A percentile compares a stretch with the other conserved stretches of the same genome.
Conservation (phyloP, 1,139 yeast species). For the Schwanniomyces etchellsii region DNA sequence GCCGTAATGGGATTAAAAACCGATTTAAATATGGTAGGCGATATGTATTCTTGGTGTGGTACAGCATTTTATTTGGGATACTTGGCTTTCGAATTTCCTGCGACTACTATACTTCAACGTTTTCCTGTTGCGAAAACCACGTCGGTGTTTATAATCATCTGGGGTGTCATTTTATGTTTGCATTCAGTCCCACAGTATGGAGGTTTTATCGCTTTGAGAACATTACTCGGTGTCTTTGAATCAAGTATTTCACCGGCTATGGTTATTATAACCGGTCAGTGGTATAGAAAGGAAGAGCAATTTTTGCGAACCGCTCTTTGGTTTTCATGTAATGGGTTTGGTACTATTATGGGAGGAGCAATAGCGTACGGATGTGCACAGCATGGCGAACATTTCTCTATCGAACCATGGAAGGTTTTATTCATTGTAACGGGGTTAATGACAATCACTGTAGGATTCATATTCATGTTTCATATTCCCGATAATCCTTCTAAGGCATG, state of each 20-base stretch:
- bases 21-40: slow-evolving; percentile 40
- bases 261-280: slow-evolving; percentile 48
- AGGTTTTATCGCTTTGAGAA: slow-evolving; percentile 37
- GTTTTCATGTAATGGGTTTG: slow-evolving; percentile 46
- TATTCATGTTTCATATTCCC: slow-evolving; percentile 42
- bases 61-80: slow-evolving; percentile 47
- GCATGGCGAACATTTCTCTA: slow-evolving; percentile 22
- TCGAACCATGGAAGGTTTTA: slow-evolving; percentile 42
- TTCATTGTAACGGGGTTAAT: slow-evolving; percentile 44
- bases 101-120: slow-evolving; percentile 29
- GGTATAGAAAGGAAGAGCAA: slow-evolving; percentile 44
- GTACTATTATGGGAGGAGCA: slow-evolving; percentile 48
- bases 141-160: slow-evolving; percentile 30
- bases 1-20: slow-evolving; percentile 48
- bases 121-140: slow-evolving; percentile 38
- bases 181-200: slow-evolving; percentile 37
- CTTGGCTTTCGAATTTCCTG: slow-evolving; percentile 37
- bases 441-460: slow-evolving; percentile 39
- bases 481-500: slow-evolving; percentile 50
- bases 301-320: slow-evolving; percentile 20
- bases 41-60: slow-evolving; percentile 47
- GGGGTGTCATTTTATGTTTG: slow-evolving; percentile 41
- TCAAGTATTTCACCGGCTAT: slow-evolving; percentile 47
- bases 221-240: slow-evolving; percentile 44
- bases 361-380: slow-evolving; percentile 45